Evolutionary conservation across 805 yeast species (phyloP).

Genomic region (Wickerhamiella kurtzmanii): DNA sequence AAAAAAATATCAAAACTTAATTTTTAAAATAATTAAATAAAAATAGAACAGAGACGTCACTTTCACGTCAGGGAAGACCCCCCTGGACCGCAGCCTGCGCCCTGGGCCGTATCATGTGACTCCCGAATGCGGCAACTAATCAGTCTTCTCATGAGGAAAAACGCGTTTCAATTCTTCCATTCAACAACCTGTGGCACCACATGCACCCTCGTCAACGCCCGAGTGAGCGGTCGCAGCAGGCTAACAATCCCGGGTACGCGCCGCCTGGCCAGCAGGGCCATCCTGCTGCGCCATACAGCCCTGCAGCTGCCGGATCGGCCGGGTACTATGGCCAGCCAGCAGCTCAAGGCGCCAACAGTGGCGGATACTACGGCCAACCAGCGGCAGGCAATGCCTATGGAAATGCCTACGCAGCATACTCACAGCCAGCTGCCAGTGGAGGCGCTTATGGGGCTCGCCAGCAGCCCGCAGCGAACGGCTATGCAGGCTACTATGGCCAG

Average conservation of each 20-base stretch:
- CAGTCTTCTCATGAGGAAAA: background rate
- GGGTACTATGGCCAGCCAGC: conserved; percentile 7
- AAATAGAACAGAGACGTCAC: too few relatives aligned
- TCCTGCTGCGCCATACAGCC: conserved; percentile 7
- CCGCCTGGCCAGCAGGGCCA: conserved; percentile 4
- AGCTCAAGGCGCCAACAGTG: conserved; percentile 5
- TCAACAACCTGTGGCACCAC: background rate
- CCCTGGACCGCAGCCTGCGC: too few relatives aligned
- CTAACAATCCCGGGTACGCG: conserved; percentile 11
- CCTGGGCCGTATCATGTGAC: too few relatives aligned
- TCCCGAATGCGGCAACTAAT: background rate
- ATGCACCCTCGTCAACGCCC: background rate
- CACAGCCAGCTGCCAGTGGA: conserved; percentile 7
- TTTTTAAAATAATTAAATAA: too few relatives aligned
- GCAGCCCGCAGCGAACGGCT: background rate
- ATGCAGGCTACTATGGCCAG: background rate
- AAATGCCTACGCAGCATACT: conserved; percentile 5
- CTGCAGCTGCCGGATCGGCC: conserved; percentile 3
- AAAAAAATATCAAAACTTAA: too few relatives aligned
- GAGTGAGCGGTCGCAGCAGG: conserved; percentile 10
- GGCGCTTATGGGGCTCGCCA: conserved; percentile 3
- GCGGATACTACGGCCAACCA: conserved; percentile 6
- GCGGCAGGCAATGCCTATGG: conserved; percentile 8
- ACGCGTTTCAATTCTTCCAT: background rate
- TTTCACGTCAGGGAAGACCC: too few relatives aligned